Evolutionary conservation across 2,329 filamentous ascomycete genomes (phyloP), one percentile per base, ranked within the genome.

Genomic region (Sporothrix curviconia): DNA sequence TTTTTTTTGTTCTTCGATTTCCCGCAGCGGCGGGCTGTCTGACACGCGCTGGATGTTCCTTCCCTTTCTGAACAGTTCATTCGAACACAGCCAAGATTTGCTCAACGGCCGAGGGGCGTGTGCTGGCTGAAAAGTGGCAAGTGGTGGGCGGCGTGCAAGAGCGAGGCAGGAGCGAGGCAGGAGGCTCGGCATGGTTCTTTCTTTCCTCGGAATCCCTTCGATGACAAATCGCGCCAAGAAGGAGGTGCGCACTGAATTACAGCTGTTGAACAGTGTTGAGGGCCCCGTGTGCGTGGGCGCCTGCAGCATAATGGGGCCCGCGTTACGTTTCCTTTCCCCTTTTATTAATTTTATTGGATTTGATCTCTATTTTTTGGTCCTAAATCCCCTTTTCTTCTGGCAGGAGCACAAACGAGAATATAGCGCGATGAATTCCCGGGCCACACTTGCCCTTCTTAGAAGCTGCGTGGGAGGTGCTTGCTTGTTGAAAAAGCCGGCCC

Each of bases 161-260:
- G 32, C 9, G 46, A 36, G 17, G 30, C 22, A 25, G 6, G 24
- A 17, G 28, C n/a, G 24, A 17, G 14, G 3, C 25, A 11, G 15
- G 9, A 44, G 15, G 8, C n/a, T 28, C 24, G 7, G 14, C n/a
- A 17, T 25, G 19, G 39, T 24, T 36, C n/a, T 22, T 46, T 4
- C 39, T 46, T 25, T 25, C 30, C 39, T 25, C 17, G 36, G 8
- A 4, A 5, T 24, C 1, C 39, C 24, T 24, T 52, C 37, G 58
- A 58, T 60, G 55, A 60, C 55, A 58, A 60, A 60, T 60, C 51
- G 28, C 19, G 30, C 40, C 40, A 46, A 46, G 30, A 39, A 42
- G 37, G 28, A 44, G 37, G 46, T 17, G 17, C 37, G 17, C 24
- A n/a, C 11, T 19, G 17, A 32, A 32, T 25, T 34, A 9, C 24